Evolutionary conservation across 768 basidiomycete species (phyloP).

Genomic region (Russula earlei): DNA sequence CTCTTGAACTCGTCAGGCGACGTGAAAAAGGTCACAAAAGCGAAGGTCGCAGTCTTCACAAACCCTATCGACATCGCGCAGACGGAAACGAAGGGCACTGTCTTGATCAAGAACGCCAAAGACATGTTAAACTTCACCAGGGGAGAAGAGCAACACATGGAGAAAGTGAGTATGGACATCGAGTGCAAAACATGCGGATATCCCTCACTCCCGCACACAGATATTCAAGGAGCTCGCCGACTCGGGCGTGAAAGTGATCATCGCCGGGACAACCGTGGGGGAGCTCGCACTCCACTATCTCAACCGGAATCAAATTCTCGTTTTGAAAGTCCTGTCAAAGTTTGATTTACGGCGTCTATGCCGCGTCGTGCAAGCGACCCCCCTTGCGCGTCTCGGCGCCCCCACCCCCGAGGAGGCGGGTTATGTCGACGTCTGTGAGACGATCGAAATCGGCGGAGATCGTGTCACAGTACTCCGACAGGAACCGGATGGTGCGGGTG

Average conservation of each 20-base stretch:
- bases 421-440: constrained; percentile 88
- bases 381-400: constrained; percentile 89
- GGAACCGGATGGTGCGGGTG: constrained; percentile 37
- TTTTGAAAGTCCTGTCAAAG: constrained; percentile 95
- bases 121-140: constrained; percentile 96
- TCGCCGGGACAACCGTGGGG: constrained; percentile 87
- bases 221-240: constrained; percentile 97
- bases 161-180: constrained; percentile 46
- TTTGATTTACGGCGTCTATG: constrained; percentile 93
- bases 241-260: constrained; percentile 86
- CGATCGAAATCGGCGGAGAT: constrained; percentile 93
- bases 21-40: constrained; percentile 72
- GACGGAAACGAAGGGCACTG: constrained; percentile 98
- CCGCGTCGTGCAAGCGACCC: constrained; percentile 93
- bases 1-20: constrained; percentile 39
- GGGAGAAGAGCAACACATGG: constrained; percentile 94
- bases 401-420: constrained; percentile 97
- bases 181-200: neutral
- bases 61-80: constrained; percentile 88
- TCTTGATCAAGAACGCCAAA: constrained; percentile 87
- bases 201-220: constrained; percentile 31
- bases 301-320: constrained; percentile 86
- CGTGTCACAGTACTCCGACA: constrained; percentile 95
- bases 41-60: constrained; percentile 94
- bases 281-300: constrained; percentile 97